Base-by-base conservation (phyloP, 805 yeast genomes). In the Dipodascus geniculatus region DNA sequence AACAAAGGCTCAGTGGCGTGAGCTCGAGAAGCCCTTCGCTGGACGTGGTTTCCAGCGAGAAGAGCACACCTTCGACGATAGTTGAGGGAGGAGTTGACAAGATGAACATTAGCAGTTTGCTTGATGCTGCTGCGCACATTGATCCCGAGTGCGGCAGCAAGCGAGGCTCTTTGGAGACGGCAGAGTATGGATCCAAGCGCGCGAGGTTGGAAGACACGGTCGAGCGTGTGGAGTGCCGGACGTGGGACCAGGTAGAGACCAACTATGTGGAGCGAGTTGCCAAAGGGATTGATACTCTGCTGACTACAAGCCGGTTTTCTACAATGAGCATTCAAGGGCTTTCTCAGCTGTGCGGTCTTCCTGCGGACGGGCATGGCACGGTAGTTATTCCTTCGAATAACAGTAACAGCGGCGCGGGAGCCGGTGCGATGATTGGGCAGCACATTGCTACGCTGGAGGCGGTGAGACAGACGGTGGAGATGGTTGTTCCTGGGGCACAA, bases 401-500 rank as follows among this genome's bases (percentile, higher is more conserved):
- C 14, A 16, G 44, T 11, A 47, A 14, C n/a, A 19, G 20, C 3
- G 42, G 22, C 3, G 3, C 52, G 6, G 35, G 35, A 9, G n/a
- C 14, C 6, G 28, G 19, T 3, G n/a, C 31, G 8, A 23, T 47
- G 24, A 23, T 52, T 16, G 55, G 53, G 23, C 59, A 59, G 33
- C 59, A 64, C 23, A 58, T 66, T 24, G 68, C 69, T 33, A 64
- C 65, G 52, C 51, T 65, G 22, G 70, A 67, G 54, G 65, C 63
- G 22, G 59, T 67, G 55, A 61, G 68, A 20, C 68, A 65, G 57
- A 51, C 66, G 2, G 48, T 64, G 35, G 55, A 58, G 2, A 49
- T 57, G 1, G 55, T 62, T 2, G 57, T 50, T 42, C 65, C 66
- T 9, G 22, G 48, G 31, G 19, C 48, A 31, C 33, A 52, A 23